phyloP scores from a whole-genome alignment of 371 early-diverging fungal genomes.

The Mortierella sp. region DNA sequence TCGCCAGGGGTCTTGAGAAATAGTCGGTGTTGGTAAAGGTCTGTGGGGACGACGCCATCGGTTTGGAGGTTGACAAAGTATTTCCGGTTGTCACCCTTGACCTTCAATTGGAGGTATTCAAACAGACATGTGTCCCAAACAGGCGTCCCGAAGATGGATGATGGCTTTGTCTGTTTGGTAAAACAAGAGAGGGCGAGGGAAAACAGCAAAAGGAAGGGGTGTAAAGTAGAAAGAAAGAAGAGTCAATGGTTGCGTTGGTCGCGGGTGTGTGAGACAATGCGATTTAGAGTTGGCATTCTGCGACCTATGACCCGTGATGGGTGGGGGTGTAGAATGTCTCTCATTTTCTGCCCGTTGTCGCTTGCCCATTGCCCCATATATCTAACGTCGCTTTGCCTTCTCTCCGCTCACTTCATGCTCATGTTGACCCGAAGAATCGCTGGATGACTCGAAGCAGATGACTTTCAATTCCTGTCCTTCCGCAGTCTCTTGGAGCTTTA shows the following conservation, averaged over 20 bases:
- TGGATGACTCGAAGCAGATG: too few relatives aligned
- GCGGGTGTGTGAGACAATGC: too few relatives aligned
- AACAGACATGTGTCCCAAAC: constrained; percentile 89
- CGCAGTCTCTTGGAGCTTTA: too few relatives aligned
- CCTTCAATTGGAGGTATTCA: constrained; percentile 86
- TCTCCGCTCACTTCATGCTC: too few relatives aligned
- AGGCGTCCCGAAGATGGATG: constrained; percentile 81
- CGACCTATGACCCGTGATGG: too few relatives aligned
- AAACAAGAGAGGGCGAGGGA: neutral
- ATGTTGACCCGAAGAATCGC: too few relatives aligned
- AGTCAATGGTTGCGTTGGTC: neutral
- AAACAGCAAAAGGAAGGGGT: neutral
- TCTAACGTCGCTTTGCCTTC: too few relatives aligned
- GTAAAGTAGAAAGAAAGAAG: neutral
- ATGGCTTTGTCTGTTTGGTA: constrained; percentile 61
- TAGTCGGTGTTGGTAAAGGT: constrained; percentile 93
- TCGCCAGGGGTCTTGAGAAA: constrained; percentile 87
- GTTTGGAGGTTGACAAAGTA: constrained; percentile 95
- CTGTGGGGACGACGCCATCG: constrained; percentile 83
- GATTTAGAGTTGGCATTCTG: too few relatives aligned
- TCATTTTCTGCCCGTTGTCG: too few relatives aligned
- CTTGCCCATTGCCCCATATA: too few relatives aligned
- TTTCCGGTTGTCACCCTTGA: constrained; percentile 82
- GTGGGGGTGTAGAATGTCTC: too few relatives aligned
- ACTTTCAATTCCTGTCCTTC: too few relatives aligned